These are phyloP conservation scores for Lineolata rhizophorae DNA, from an alignment of 495 filamentous ascomycete species.

Conservation along the genomic window DNA sequence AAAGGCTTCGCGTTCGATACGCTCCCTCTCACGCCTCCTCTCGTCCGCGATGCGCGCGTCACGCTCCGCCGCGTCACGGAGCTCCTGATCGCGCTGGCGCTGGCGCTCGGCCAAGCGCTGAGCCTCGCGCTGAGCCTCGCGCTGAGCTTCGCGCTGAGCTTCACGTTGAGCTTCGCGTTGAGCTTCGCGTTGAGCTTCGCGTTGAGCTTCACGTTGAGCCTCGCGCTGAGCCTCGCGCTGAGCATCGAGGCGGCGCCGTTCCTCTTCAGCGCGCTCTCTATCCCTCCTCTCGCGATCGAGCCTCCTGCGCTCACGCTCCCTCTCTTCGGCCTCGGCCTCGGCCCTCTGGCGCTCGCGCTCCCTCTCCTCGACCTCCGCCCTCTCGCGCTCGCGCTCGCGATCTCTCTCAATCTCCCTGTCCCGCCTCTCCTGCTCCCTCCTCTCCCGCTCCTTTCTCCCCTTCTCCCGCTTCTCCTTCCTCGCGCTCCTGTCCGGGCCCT, in stretches of 20 bases:
- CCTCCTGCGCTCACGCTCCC: slow-evolving; percentile 7
- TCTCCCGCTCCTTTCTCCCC: slow-evolving; percentile 12
- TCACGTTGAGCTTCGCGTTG: no score
- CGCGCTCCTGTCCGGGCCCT: slow-evolving; percentile 2
- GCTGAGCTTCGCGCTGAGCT: no score
- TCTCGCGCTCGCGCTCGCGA: slow-evolving; percentile 1
- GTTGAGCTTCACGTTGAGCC: slow-evolving; percentile 4
- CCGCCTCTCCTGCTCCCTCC: slow-evolving; percentile 1
- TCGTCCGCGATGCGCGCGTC: slow-evolving; percentile 4
- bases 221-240: slow-evolving; percentile 3
- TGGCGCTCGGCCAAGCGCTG: slow-evolving; percentile 5
- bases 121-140: no score
- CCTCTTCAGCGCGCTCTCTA: slow-evolving; percentile 5
- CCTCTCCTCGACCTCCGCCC: background rate
- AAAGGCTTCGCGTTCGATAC: slow-evolving; percentile 4
- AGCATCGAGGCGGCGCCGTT: slow-evolving; percentile 2
- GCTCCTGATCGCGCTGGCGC: slow-evolving; percentile 2
- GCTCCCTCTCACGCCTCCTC: slow-evolving; percentile 5
- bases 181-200: slow-evolving; percentile 6
- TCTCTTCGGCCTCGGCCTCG: slow-evolving; percentile 8
- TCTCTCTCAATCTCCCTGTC: slow-evolving; percentile 7
- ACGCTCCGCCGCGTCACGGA: slow-evolving; percentile 2
- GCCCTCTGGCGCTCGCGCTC: slow-evolving; percentile 6
- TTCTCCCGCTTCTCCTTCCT: slow-evolving; percentile 5
- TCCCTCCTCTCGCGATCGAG: slow-evolving; percentile 9